Base-by-base conservation (phyloP, 805 yeast species). In the Saccharomycodes ludwigii region DNA sequence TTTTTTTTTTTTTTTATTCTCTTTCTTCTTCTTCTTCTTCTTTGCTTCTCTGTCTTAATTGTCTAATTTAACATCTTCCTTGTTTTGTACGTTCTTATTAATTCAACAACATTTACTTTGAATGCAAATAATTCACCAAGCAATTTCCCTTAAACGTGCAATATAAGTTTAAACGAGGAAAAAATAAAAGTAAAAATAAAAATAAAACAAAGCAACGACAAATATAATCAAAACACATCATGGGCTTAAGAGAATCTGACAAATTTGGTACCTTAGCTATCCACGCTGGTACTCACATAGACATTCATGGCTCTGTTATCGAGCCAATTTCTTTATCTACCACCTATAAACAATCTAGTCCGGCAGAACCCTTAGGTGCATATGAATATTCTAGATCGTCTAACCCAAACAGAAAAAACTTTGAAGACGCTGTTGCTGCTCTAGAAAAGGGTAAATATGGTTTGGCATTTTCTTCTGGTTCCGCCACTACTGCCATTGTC, bases 321-420 rank as follows among this genome's bases (percentile, higher is more conserved):
- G 79, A 79, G 39, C 78, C 94, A 38, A 76, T 82, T 43, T 78
- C 91, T 24, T 64, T 82, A 40, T 76, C 86, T 30, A 82, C 94
- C 40, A 82, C 94, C 24, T 82, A 76, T 61, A 86, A 83, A 32
- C 94, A 82, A 58, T 56, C 68, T 32, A 71, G 74, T 40, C 93
- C 94, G 34, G 72, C 83, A 31, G 59, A 68, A 44, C 94, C 94
- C 36, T 51, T 83, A 28, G 93, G 93, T 30, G 65, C 57, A 27
- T 83, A 73, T 59, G 94, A 83, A 54, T 82, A 82, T 62, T 79
- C 93, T 13, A 68, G 94, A 56, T 77, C 88, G 18, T 73, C 77
- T 40, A 82, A 82, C 59, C 94, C 94, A 39, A 83, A 82, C 69
- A 74, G 94, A 62, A 75, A 73, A 54, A 75, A 73, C 52, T 75